Evolutionary conservation across 2,329 filamentous ascomycete genomes (phyloP).

Genomic region (Sporothrix phasma): DNA sequence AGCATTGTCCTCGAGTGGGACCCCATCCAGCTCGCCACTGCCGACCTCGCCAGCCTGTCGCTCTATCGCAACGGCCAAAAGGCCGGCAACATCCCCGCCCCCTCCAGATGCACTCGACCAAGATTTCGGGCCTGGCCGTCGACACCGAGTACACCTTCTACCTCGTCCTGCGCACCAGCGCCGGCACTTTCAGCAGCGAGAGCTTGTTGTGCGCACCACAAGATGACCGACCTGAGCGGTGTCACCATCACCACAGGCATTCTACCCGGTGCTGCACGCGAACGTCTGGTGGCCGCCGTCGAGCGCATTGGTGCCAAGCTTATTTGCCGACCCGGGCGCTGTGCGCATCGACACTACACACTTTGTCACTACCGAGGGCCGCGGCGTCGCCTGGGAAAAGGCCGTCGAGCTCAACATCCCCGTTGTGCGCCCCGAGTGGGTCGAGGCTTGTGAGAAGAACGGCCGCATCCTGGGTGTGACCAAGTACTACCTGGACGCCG

Average conservation of each 20-base stretch:
- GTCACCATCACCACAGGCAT: conserved; percentile 91
- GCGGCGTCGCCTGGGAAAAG: conserved; percentile 88
- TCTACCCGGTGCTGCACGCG: conserved; percentile 61
- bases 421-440: conserved; percentile 92
- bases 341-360: conserved; percentile 97
- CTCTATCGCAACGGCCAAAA: conserved; percentile 95
- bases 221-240: conserved; percentile 94
- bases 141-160: conserved; percentile 96
- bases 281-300: conserved; percentile 64
- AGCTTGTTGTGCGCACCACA: conserved; percentile 85
- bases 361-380: conserved; percentile 91
- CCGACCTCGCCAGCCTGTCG: conserved; percentile 78
- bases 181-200: conserved; percentile 77
- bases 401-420: conserved; percentile 97
- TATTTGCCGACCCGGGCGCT: conserved; percentile 49
- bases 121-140: conserved; percentile 92
- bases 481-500: conserved; percentile 88
- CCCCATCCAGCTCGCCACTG: conserved; percentile 82
- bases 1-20: conserved; percentile 98
- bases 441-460: conserved; percentile 89
- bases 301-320: conserved; percentile 88
- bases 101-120: conserved; percentile 81
- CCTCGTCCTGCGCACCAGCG: conserved; percentile 79
- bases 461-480: conserved; percentile 88
- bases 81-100: conserved; percentile 85